Base-by-base conservation (phyloP, 2,329 filamentous ascomycete genomes). In the Colletotrichum musae region DNA sequence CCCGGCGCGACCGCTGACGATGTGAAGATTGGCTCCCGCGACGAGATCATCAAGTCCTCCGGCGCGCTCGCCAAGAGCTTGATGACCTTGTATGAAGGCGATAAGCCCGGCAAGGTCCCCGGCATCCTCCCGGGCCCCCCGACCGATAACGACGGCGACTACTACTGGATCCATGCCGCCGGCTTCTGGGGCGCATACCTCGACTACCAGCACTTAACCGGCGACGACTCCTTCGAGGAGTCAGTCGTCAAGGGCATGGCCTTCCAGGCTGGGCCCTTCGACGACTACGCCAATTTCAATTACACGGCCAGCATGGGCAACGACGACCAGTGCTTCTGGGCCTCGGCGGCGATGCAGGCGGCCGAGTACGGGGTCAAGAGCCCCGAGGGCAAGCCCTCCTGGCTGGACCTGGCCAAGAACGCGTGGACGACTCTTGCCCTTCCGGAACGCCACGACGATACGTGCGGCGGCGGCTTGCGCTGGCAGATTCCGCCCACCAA, bases 401-500 rank as follows among this genome's bases (percentile, higher is more conserved):
- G 87, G 83, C 79, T 88, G 7, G 82, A 85, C 4, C 81, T 92
- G 5, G 89, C 86, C 2, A 83, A 89, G 74, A 87, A 86, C 58
- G 87, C 89, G 5, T 92, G 84, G 69, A 87, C 90, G 73, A 83
- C 83, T 4, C 80, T 81, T 53, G 85, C 84, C 1, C 70, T 64
- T 5, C 45, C 59, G 2, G 15, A 15, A 2, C 91, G 89, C 84
- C 85, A 90, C 67, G 82, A 79, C 1, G 75, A 75, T 1, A 82
- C 80, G 2, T 93, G 91, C 75, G 82, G 81, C 21, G 91, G 91
- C 60, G 91, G 91, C 2, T 77, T 93, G 67, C 87, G 89, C 69
- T 92, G 90, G 90, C 91, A 93, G 79, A 89, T 93, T 51, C 89
- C 86, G 74, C 79, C 83, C 0, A 87, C 88, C 74, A 91, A 92